Evolutionary conservation across 1,284 basidiomycete species (phyloP).

Genomic region (Ustilago esculenta): DNA sequence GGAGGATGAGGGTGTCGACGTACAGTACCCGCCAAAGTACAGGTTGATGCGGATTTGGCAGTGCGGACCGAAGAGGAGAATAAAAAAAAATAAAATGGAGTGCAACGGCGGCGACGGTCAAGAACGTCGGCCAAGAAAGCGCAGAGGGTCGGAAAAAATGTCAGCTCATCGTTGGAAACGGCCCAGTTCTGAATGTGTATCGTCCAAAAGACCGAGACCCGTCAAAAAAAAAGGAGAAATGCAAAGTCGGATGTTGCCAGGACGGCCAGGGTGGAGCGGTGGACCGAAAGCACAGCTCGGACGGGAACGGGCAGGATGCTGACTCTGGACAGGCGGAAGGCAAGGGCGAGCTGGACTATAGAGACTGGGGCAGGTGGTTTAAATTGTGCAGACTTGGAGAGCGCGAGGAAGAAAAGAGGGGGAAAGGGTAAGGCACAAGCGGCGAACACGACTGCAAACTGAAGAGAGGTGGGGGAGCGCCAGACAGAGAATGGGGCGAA

Average conservation of each 20-base stretch:
- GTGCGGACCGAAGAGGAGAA: not conserved
- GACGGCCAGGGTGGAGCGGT: not conserved
- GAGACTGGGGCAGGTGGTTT: no score
- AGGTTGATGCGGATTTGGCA: conserved; percentile 1
- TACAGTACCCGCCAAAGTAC: not conserved
- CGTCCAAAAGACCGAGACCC: not conserved
- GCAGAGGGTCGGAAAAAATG: conserved; percentile 9
- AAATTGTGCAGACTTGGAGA: no score
- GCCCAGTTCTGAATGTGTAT: not conserved
- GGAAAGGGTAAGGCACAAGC: not conserved
- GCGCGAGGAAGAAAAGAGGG: not conserved
- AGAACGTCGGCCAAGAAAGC: not conserved
- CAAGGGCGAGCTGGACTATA: no score
- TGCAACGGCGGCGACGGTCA: not conserved
- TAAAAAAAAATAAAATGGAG: conserved; percentile 1
- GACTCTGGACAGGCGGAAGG: no score
- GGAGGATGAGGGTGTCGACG: not conserved
- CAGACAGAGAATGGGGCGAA: no score
- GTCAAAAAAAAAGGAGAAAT: not conserved
- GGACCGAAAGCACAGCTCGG: no score
- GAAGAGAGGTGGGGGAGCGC: no score
- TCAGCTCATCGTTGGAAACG: not conserved
- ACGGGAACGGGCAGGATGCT: no score
- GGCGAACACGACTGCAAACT: no score
- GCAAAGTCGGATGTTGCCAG: not conserved